These are phyloP conservation scores for Dothiorella sarmentorum DNA, from an alignment of 2,329 filamentous ascomycete genomes.

Conservation along the genomic window DNA sequence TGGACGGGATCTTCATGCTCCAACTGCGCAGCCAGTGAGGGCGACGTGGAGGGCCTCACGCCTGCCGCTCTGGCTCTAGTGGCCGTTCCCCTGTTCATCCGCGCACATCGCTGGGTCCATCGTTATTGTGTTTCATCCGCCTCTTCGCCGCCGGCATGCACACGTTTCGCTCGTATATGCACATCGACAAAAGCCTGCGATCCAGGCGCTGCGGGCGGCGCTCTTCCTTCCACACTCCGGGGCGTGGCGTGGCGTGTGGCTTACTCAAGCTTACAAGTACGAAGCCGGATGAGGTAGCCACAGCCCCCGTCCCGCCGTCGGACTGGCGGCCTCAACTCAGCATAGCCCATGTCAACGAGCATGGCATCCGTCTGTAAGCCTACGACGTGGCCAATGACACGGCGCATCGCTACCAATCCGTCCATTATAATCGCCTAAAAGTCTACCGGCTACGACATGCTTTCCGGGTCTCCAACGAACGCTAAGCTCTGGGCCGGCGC, in stretches of 20 bases:
- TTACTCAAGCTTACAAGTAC: neutral
- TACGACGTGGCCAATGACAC: too few relatives aligned
- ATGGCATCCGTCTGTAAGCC: neutral
- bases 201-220: neutral
- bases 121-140: neutral
- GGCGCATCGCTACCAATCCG: neutral
- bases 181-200: neutral
- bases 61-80: neutral
- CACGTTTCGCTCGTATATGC: slow-evolving; percentile 12
- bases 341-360: neutral
- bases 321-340: neutral
- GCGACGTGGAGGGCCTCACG: neutral
- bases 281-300: too few relatives aligned
- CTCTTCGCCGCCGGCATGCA: neutral
- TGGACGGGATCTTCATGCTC: neutral
- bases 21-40: neutral
- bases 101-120: slow-evolving; percentile 9
- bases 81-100: neutral
- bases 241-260: neutral
- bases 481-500: slow-evolving; percentile 1
- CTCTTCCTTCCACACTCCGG: neutral
- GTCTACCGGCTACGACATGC: neutral
- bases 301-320: neutral
- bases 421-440: neutral
- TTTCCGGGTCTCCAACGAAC: neutral